phyloP scores from a whole-genome alignment of 2,329 filamentous ascomycete species.

The Cercospora citrullina region DNA sequence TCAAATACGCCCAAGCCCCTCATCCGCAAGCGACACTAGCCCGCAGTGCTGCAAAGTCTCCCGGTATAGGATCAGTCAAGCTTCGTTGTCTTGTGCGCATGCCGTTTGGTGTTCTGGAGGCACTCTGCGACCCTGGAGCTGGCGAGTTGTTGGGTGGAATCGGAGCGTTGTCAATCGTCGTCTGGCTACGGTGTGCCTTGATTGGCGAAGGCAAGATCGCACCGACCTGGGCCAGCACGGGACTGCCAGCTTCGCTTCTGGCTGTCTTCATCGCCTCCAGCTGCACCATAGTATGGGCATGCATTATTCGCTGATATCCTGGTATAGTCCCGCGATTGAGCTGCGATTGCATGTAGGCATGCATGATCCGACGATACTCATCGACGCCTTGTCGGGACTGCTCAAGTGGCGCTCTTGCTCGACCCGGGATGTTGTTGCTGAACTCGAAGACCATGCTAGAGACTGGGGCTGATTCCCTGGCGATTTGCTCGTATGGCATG shows the following conservation, averaged over 20 bases:
- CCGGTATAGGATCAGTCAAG: slow-evolving; percentile 25
- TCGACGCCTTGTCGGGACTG: slow-evolving; percentile 4
- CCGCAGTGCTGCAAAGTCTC: slow-evolving; percentile 18
- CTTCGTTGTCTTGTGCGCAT: slow-evolving; percentile 18
- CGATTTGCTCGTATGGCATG: background rate
- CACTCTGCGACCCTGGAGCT: slow-evolving; percentile 2
- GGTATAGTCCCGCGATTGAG: slow-evolving; percentile 24
- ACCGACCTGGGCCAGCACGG: slow-evolving; percentile 9
- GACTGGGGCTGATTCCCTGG: background rate
- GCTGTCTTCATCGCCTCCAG: slow-evolving; percentile 22
- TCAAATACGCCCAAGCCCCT: background rate
- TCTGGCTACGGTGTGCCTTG: slow-evolving; percentile 7
- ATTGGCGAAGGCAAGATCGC: slow-evolving; percentile 19
- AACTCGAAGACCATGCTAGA: background rate
- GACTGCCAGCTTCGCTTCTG: slow-evolving; percentile 20
- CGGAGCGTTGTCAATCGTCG: slow-evolving; percentile 27
- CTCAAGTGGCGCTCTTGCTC: background rate
- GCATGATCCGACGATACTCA: slow-evolving; percentile 29
- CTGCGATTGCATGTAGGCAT: slow-evolving; percentile 29
- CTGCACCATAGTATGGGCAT: slow-evolving; percentile 32
- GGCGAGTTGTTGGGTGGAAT: slow-evolving; percentile 28
- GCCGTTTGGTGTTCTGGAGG: background rate
- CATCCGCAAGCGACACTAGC: slow-evolving; percentile 16
- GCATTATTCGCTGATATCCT: slow-evolving; percentile 32
- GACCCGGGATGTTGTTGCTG: background rate